phyloP scores from a whole-genome alignment of 805 yeast genomes.

The Myxozyma geophila region DNA sequence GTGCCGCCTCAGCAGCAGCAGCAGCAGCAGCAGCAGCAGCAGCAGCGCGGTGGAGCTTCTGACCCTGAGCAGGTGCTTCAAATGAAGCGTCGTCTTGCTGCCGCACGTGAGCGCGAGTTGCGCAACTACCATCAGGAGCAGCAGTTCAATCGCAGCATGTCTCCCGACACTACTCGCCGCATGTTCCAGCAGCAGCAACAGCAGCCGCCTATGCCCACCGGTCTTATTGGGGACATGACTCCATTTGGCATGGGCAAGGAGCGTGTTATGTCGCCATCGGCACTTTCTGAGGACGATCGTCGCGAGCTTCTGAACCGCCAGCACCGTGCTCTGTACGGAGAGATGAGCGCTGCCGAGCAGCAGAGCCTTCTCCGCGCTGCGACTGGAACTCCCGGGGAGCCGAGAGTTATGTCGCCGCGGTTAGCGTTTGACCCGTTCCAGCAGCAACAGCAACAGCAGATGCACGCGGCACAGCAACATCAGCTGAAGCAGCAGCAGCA shows the following conservation, averaged over 20 bases:
- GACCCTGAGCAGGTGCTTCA: conserved; percentile 37
- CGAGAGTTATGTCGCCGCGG: conserved; percentile 34
- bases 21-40: not conserved
- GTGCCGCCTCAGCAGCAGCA: not conserved
- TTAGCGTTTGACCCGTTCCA: conserved; percentile 37
- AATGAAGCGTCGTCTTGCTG: conserved; percentile 38
- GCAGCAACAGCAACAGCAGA: conserved; percentile 20
- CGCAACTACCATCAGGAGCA: conserved; percentile 39
- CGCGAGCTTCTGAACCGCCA: conserved; percentile 36
- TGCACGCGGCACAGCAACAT: conserved; percentile 6
- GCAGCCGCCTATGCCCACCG: conserved; percentile 17
- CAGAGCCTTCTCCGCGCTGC: conserved; percentile 26
- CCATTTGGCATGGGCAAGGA: conserved; percentile 31
- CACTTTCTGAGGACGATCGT: conserved; percentile 36
- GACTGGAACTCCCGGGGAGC: conserved; percentile 22
- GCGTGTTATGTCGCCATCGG: conserved; percentile 35
- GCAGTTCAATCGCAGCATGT: conserved; percentile 37
- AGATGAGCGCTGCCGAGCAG: conserved; percentile 22
- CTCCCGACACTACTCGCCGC: conserved; percentile 35
- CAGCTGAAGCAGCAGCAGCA: conserved; percentile 9
- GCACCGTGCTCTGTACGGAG: conserved; percentile 36
- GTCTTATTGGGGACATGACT: conserved; percentile 29
- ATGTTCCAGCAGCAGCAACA: conserved; percentile 10
- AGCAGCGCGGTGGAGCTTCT: conserved; percentile 5
- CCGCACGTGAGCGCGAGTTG: conserved; percentile 37